Evolutionary conservation across 495 filamentous ascomycete species (phyloP).

Genomic region (Lasiosphaeria hispida): DNA sequence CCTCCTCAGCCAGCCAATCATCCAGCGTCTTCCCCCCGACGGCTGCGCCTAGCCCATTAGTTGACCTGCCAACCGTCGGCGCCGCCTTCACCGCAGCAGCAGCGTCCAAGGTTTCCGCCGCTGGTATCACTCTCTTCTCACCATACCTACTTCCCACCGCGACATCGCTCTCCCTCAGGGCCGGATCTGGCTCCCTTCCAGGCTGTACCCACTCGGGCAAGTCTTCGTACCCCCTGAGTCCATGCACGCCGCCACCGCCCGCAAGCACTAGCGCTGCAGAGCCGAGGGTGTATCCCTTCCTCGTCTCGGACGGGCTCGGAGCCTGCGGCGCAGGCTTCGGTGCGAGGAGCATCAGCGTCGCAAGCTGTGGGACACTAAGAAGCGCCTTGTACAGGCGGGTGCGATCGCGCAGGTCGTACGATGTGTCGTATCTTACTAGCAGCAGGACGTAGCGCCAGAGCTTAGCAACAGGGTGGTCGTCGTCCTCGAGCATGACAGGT

Average conservation of each 20-base stretch:
- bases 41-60: conserved; percentile 31
- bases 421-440: conserved; percentile 85
- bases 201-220: conserved; percentile 81
- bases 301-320: conserved; percentile 76
- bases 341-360: conserved; percentile 83
- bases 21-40: conserved; percentile 72
- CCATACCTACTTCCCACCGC: conserved; percentile 35
- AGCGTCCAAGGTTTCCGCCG: conserved; percentile 63
- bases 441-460: conserved; percentile 84
- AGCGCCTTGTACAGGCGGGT: conserved; percentile 83
- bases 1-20: conserved; percentile 81
- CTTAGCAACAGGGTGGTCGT: conserved; percentile 65
- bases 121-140: conserved; percentile 50
- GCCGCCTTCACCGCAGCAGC: conserved; percentile 52
- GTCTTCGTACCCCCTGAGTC: conserved; percentile 70
- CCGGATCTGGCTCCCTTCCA: conserved; percentile 75
- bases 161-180: conserved; percentile 57
- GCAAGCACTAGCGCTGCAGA: conserved; percentile 83
- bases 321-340: conserved; percentile 90
- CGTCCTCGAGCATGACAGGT: conserved; percentile 39
- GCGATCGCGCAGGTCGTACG: conserved; percentile 91
- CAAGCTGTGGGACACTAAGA: conserved; percentile 77
- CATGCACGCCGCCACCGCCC: conserved; percentile 65
- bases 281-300: conserved; percentile 73
- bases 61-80: conserved; percentile 36